These are phyloP conservation scores for Vaccinium darrowii DNA, from an alignment of 148 eudicot genomes.

Conservation along the genomic window DNA sequence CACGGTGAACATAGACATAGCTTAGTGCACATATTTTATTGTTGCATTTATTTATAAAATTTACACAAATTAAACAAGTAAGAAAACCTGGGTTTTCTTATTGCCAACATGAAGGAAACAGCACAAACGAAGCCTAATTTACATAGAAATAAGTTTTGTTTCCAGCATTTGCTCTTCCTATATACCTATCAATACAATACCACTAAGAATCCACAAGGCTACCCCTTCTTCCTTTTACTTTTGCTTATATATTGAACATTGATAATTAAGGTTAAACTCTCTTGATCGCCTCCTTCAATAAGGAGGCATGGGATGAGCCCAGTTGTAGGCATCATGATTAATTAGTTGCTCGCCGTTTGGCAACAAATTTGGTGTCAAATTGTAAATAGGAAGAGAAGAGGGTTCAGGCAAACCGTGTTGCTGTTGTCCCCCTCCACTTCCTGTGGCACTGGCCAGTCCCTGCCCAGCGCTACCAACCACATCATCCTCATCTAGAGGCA, in stretches of 20 bases:
- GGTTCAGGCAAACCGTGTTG: neutral
- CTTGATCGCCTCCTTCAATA: neutral
- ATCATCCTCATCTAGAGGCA: slow-evolving; percentile 33
- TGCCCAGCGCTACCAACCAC: neutral
- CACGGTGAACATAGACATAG: neutral
- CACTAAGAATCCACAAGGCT: neutral
- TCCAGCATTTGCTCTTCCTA: neutral
- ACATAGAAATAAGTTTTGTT: neutral
- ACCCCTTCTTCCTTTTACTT: neutral
- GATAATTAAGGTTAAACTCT: neutral
- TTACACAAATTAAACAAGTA: neutral
- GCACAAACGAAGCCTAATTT: slow-evolving; percentile 13
- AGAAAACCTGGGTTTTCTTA: neutral
- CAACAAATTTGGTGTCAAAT: neutral
- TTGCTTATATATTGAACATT: neutral
- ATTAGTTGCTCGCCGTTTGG: slow-evolving; percentile 4
- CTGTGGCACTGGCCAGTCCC: neutral
- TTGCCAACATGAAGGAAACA: neutral
- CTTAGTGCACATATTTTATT: neutral
- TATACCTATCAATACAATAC: neutral
- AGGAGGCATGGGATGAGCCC: slow-evolving; percentile 11
- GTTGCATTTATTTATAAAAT: neutral
- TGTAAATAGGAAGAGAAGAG: neutral
- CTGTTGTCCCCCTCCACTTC: neutral
- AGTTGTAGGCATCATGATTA: slow-evolving; percentile 10